phyloP scores from a whole-genome alignment of 176 grass and related monocot species.

The Ampelocalamus luodianensis region DNA sequence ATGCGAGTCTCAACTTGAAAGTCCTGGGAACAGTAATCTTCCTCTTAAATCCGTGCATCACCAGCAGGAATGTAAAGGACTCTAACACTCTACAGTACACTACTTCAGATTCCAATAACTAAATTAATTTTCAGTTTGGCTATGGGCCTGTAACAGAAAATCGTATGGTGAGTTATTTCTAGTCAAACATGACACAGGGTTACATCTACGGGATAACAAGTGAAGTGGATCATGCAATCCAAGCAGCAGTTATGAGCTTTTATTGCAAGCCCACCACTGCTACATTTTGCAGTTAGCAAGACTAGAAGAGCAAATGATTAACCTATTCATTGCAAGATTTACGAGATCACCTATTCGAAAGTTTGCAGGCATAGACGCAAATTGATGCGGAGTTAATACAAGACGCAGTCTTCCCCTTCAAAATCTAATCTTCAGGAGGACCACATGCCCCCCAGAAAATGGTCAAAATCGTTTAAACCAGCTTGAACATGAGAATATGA shows the following conservation, averaged over 20 bases:
- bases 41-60: constrained; percentile 17
- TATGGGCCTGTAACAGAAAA: background rate
- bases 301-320: constrained; percentile 8
- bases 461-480: background rate
- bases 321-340: constrained; percentile 21
- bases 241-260: constrained; percentile 20
- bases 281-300: background rate
- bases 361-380: constrained; percentile 30
- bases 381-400: constrained; percentile 38
- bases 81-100: background rate
- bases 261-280: background rate
- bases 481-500: constrained; percentile 18
- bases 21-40: background rate
- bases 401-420: background rate
- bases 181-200: background rate
- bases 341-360: background rate
- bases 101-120: constrained; percentile 17
- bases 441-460: background rate
- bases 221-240: background rate
- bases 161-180: background rate
- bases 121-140: constrained; percentile 7
- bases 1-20: constrained; percentile 1
- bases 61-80: background rate
- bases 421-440: constrained; percentile 40
- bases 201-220: constrained; percentile 9